Conservation (phyloP, 805 yeast species). For the Helenozyma rhizophorensis region DNA sequence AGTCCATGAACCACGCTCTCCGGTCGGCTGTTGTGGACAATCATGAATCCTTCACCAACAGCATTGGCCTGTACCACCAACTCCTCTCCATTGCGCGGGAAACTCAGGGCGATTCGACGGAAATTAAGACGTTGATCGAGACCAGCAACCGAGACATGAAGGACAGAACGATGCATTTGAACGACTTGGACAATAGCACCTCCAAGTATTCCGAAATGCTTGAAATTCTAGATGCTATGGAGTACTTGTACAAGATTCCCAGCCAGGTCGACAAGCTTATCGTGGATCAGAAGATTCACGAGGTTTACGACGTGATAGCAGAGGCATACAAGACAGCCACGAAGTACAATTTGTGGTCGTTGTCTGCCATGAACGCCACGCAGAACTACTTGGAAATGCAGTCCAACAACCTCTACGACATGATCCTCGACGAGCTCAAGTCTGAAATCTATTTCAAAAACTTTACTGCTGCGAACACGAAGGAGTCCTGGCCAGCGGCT, state of each 20-base stretch:
- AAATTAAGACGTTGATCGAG: constrained; percentile 45
- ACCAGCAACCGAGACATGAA: constrained; percentile 48
- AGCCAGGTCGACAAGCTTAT: constrained; percentile 60
- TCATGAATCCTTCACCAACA: constrained; percentile 77
- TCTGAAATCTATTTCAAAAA: constrained; percentile 59
- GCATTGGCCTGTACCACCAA: constrained; percentile 78
- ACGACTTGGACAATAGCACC: constrained; percentile 62
- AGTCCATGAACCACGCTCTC: constrained; percentile 52
- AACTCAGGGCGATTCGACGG: constrained; percentile 55
- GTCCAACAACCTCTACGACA: constrained; percentile 59
- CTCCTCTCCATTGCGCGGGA: constrained; percentile 60
- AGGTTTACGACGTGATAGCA: constrained; percentile 55
- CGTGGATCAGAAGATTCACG: constrained; percentile 64
- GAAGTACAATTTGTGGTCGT: constrained; percentile 50
- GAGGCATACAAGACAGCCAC: constrained; percentile 43
- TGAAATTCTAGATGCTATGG: constrained; percentile 64
- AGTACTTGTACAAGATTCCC: constrained; percentile 54
- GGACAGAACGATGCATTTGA: constrained; percentile 51
- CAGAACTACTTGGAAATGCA: constrained; percentile 53
- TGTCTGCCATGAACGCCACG: constrained; percentile 49
- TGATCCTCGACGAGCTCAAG: constrained; percentile 72
- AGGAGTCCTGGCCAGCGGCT: constrained; percentile 13
- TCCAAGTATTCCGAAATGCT: constrained; percentile 63
- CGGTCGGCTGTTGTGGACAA: constrained; percentile 73
- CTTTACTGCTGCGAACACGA: constrained; percentile 1